phyloP scores from a whole-genome alignment of 768 basidiomycete genomes.

The Auricularia sp. region DNA sequence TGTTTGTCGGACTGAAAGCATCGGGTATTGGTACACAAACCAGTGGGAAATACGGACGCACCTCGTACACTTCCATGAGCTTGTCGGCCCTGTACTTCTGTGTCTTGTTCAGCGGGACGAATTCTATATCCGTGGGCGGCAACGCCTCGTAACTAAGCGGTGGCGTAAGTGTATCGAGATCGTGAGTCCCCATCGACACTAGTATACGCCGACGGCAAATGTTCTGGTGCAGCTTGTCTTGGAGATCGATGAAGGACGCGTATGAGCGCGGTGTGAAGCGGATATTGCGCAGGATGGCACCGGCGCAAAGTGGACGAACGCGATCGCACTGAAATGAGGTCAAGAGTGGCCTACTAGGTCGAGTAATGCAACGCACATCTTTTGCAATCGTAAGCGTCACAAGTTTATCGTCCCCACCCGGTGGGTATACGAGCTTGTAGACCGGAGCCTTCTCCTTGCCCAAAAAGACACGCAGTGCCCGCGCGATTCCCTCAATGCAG shows the following conservation, averaged over 20 bases:
- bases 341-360: neutral
- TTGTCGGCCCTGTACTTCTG: slow-evolving; percentile 77
- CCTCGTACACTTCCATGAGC: slow-evolving; percentile 91
- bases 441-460: slow-evolving; percentile 52
- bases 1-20: slow-evolving; percentile 75
- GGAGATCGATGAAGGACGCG: slow-evolving; percentile 96
- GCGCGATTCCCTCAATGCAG: slow-evolving; percentile 91
- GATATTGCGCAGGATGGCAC: slow-evolving; percentile 82
- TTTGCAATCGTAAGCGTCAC: slow-evolving; percentile 59
- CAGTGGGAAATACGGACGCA: slow-evolving; percentile 22
- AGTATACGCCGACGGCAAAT: slow-evolving; percentile 82
- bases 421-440: slow-evolving; percentile 65
- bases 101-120: slow-evolving; percentile 74
- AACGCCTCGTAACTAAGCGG: slow-evolving; percentile 84
- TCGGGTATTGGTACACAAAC: slow-evolving; percentile 1
- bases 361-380: slow-evolving; percentile 44
- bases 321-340: slow-evolving; percentile 46
- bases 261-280: slow-evolving; percentile 83
- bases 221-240: slow-evolving; percentile 97
- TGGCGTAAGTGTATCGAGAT: slow-evolving; percentile 76
- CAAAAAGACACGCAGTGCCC: slow-evolving; percentile 77
- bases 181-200: slow-evolving; percentile 95
- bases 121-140: slow-evolving; percentile 82
- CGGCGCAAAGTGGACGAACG: slow-evolving; percentile 85
- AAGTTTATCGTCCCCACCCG: slow-evolving; percentile 53